phyloP scores from a whole-genome alignment of 1,284 basidiomycete species.

The Ceratobasidium sp. region DNA sequence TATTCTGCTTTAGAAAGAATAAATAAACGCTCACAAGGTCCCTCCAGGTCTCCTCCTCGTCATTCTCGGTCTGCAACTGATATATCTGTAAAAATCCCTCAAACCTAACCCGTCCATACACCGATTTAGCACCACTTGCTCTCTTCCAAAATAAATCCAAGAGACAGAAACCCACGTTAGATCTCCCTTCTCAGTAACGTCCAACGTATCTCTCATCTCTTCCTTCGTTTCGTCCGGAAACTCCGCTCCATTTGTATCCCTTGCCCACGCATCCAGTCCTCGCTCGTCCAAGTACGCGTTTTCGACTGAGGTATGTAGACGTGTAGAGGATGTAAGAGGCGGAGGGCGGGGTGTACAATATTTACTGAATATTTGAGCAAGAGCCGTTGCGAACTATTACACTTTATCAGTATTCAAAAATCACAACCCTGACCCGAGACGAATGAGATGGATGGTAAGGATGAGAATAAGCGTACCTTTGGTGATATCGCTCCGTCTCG shows the following conservation, averaged over 20 bases:
- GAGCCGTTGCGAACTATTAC: conserved; percentile 66
- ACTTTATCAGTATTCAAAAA: conserved; percentile 5
- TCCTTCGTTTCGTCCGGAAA: conserved; percentile 79
- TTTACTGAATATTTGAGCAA: conserved; percentile 77
- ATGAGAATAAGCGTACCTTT: conserved; percentile 58
- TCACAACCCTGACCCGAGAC: not conserved
- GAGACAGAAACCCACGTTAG: conserved; percentile 68
- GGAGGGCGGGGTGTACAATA: conserved; percentile 73
- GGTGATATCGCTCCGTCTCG: conserved; percentile 72
- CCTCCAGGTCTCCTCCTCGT: conserved; percentile 83
- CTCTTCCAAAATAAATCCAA: not conserved
- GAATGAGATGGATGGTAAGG: not conserved
- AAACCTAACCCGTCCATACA: conserved; percentile 66
- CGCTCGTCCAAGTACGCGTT: conserved; percentile 64
- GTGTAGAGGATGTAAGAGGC: conserved; percentile 46
- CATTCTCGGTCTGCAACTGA: conserved; percentile 80
- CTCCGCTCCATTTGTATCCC: conserved; percentile 77
- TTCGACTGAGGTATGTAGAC: conserved; percentile 24
- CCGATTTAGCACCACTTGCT: not conserved
- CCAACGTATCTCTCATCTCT: conserved; percentile 76
- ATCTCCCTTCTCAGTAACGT: conserved; percentile 74
- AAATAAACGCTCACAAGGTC: conserved; percentile 66
- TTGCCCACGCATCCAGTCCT: conserved; percentile 76
- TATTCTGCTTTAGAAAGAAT: not conserved
- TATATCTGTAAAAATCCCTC: conserved; percentile 83